Evolutionary conservation across 2,329 filamentous ascomycete species (phyloP).

Genomic region (Fusarium xylarioides): DNA sequence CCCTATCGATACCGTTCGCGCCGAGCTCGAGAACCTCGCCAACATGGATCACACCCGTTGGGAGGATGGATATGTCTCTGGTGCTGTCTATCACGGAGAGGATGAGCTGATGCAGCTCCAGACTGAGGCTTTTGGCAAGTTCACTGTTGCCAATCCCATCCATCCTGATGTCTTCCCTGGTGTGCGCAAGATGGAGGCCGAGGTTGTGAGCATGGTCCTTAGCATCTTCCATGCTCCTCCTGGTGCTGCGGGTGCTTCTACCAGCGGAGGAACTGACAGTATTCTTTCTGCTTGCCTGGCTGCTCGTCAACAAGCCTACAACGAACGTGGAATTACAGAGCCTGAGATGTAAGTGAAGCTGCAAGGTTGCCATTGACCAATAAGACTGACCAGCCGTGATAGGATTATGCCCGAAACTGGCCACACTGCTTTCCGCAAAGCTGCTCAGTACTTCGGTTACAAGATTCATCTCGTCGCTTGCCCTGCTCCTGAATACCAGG

Average conservation of each 20-base stretch:
- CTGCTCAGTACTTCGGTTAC: conserved; percentile 95
- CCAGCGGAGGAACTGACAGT: conserved; percentile 92
- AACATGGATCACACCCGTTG: conserved; percentile 93
- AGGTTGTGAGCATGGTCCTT: conserved; percentile 95
- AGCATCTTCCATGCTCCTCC: conserved; percentile 88
- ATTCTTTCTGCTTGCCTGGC: conserved; percentile 95
- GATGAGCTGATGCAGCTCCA: conserved; percentile 83
- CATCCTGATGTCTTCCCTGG: conserved; percentile 98
- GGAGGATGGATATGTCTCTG: conserved; percentile 95
- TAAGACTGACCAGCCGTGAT: conserved; percentile 17
- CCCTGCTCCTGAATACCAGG: conserved; percentile 85
- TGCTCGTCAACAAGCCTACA: conserved; percentile 87
- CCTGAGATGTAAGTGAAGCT: conserved; percentile 81
- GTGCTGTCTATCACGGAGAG: conserved; percentile 96
- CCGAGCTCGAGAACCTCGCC: conserved; percentile 80
- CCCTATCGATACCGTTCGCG: conserved; percentile 78
- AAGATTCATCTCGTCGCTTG: conserved; percentile 89
- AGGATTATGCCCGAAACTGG: conserved; percentile 95
- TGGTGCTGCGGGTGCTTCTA: conserved; percentile 87
- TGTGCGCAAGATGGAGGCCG: conserved; percentile 98
- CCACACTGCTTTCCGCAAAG: conserved; percentile 96
- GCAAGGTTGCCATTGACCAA: neutral
- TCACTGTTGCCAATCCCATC: conserved; percentile 95
- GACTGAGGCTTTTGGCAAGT: conserved; percentile 91
- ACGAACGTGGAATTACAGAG: conserved; percentile 86